A percentile compares a stretch with the other conserved stretches of the same genome.
These are phyloP conservation scores for Hypoxylon sp. DNA, from an alignment of 2,329 filamentous ascomycete species.

Conservation along the genomic window DNA sequence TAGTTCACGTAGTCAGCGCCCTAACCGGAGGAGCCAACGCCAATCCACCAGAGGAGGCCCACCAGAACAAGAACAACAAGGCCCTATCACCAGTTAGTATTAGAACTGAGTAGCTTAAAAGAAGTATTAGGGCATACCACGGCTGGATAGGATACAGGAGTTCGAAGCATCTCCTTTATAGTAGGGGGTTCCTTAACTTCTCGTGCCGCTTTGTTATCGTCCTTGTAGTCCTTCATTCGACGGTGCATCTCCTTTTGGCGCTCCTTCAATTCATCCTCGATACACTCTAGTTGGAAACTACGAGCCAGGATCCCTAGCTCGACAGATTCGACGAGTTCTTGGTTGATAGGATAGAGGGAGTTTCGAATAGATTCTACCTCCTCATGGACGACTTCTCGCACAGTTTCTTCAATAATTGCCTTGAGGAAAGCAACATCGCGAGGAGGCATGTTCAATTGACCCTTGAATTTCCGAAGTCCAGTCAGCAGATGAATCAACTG, in stretches of 20 bases:
- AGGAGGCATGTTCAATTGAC: neutral
- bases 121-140: neutral
- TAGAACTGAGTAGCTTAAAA: neutral
- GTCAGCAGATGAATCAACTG: conserved; percentile 28
- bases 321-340: neutral
- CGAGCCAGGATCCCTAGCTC: neutral
- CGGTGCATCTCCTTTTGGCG: neutral
- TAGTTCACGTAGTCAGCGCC: no score
- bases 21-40: no score
- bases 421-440: neutral
- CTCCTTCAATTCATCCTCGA: neutral
- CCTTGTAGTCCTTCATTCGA: no score
- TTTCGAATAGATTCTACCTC: neutral
- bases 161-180: neutral
- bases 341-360: neutral
- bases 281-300: neutral
- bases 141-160: neutral
- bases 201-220: neutral
- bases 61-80: neutral
- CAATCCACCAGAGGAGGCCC: neutral
- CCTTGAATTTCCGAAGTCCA: conserved; percentile 16
- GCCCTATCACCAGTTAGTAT: neutral
- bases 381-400: neutral
- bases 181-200: neutral
- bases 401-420: neutral